Base-by-base conservation (phyloP, 768 basidiomycete species). In the Cubamyces lactineus region DNA sequence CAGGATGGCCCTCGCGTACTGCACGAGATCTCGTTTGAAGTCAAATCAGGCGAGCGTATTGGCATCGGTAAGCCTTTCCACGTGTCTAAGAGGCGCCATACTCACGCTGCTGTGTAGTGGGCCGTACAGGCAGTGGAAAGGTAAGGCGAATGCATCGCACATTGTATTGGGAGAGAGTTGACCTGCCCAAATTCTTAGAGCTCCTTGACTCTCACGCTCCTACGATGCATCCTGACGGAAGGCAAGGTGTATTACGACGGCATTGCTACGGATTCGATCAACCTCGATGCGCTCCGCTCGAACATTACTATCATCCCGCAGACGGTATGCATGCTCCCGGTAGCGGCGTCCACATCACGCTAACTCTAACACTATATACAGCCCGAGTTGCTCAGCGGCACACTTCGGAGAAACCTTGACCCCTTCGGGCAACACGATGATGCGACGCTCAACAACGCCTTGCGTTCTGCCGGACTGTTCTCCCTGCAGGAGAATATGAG, bases 291-390 rank as follows among this genome's bases (percentile, higher is more conserved):
- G 7, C 74, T 87, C 9, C 74, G 86, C 8, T 76, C 79, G 0
- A 78, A 78, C 57, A 79, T 86, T 54, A 86, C 85, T 42, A 84
- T 85, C 71, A 86, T 86, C 42, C 85, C 85, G 3, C 85, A 86
- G 67, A 70, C 76, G 43, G 83, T 84, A 61, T 70, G 81, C 63
- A 24, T 13, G 15, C n/a, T 16, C 8, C 13, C 41, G 4, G 39
- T 50, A 16, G 19, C 21, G n/a, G 19, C 23, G 12, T 47, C 12
- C 23, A 21, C 4, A 7, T 28, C 7, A 7, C 3, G 28, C 28
- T 28, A 28, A 28, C 28, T n/a, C n/a, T 16, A 4, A 19, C 46
- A n/a, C 12, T 62, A 34, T 46, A 43, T 24, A 23, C 57, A 79
- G 77, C 81, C 82, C 39, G 81, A 84, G 52, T 71, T 87, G 0